Evolutionary conservation across 164 flowering plant genomes (phyloP).

Genomic region (Magnolia changhungtana): DNA sequence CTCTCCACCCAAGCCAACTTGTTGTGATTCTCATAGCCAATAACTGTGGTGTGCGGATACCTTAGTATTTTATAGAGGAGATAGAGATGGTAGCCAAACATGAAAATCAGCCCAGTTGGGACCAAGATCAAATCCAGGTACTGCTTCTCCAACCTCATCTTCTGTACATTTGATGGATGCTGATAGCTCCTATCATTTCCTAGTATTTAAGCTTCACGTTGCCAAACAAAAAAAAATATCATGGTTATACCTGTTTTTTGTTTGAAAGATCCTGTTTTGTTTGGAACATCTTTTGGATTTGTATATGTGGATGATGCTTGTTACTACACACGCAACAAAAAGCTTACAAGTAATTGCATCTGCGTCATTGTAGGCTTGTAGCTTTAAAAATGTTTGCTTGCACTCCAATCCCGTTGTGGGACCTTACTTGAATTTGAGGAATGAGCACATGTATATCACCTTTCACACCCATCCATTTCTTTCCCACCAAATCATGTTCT

Average conservation of each 20-base stretch:
- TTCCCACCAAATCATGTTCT: too few relatives aligned
- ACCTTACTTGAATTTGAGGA: too few relatives aligned
- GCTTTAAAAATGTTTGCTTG: not conserved
- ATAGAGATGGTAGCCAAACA: constrained; percentile 57
- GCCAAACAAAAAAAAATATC: not conserved
- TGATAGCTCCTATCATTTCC: not conserved
- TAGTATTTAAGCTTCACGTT: not conserved
- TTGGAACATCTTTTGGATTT: too few relatives aligned
- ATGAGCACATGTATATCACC: too few relatives aligned
- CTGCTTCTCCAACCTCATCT: constrained; percentile 39
- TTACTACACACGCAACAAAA: not conserved
- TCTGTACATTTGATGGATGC: not conserved
- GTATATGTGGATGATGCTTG: not conserved
- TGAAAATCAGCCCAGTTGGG: constrained; percentile 51
- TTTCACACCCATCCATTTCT: too few relatives aligned
- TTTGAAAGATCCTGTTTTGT: too few relatives aligned
- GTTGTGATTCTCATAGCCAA: constrained; percentile 71
- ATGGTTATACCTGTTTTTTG: not conserved
- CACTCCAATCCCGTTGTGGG: not conserved
- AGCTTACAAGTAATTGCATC: not conserved
- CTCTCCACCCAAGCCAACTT: constrained; percentile 64
- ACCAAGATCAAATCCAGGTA: constrained; percentile 59
- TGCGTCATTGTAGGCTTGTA: not conserved
- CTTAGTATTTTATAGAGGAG: constrained; percentile 51
- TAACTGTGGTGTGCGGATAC: constrained; percentile 42